phyloP scores from a whole-genome alignment of 768 basidiomycete species.

The Peribolospora baueri region DNA sequence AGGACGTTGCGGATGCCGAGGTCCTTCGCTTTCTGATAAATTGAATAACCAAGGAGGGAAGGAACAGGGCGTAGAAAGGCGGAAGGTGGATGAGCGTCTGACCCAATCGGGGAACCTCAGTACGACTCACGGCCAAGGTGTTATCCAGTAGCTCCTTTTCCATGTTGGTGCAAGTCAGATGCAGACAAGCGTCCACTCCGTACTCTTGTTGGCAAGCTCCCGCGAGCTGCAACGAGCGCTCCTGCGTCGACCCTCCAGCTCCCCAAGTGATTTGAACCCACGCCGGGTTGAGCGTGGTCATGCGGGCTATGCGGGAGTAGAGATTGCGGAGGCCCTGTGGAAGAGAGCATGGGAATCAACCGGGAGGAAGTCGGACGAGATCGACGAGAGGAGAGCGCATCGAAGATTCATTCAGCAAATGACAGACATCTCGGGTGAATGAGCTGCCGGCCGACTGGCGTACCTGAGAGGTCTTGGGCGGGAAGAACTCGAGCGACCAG shows the following conservation, averaged over 20 bases:
- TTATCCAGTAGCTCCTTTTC: constrained; percentile 83
- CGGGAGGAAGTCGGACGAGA: not conserved
- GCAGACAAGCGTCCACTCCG: constrained; percentile 94
- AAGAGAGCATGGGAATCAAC: not conserved
- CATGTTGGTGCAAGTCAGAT: constrained; percentile 97
- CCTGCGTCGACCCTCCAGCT: constrained; percentile 76
- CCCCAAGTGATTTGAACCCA: constrained; percentile 94
- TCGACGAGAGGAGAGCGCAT: not conserved
- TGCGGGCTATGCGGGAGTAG: constrained; percentile 55
- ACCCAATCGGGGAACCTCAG: constrained; percentile 1
- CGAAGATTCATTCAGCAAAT: too few species aligned
- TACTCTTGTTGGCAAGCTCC: constrained; percentile 44
- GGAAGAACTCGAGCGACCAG: constrained; percentile 39
- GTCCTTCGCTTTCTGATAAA: constrained; percentile 43
- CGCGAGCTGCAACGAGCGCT: constrained; percentile 67
- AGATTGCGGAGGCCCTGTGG: constrained; percentile 73
- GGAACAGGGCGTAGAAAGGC: not conserved
- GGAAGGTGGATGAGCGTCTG: too few species aligned
- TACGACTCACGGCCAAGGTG: constrained; percentile 46
- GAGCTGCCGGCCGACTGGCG: not conserved
- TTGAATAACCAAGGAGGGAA: not conserved
- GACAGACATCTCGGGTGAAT: not conserved
- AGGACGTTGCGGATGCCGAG: constrained; percentile 70
- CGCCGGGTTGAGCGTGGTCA: constrained; percentile 43
- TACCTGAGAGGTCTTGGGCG: constrained; percentile 77